Conservation (phyloP, 495 filamentous ascomycete species). For the Talaromyces liani region DNA sequence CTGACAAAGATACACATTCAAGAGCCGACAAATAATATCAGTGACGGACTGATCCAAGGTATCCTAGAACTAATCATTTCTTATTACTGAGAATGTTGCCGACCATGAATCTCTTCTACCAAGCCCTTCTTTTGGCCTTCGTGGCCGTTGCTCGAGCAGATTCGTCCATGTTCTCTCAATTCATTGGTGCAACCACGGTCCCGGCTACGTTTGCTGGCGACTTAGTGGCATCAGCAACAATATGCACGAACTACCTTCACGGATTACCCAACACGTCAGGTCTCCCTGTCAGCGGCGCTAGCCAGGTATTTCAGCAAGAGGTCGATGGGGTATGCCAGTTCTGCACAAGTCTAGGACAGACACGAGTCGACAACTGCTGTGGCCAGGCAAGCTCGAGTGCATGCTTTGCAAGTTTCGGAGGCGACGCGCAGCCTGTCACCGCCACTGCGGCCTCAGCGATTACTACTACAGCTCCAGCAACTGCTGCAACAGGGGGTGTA, state of each 20-base stretch:
- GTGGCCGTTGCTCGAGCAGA: not conserved
- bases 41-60: not conserved
- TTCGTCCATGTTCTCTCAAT: conserved; percentile 5
- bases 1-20: not conserved
- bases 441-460: not conserved
- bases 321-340: conserved; percentile 5
- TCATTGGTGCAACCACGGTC: conserved; percentile 3
- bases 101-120: not conserved
- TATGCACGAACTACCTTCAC: conserved; percentile 8
- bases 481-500: not conserved
- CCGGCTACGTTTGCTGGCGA: not conserved
- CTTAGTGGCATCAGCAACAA: not conserved
- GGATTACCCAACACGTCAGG: not conserved
- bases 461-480: not conserved
- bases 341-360: conserved; percentile 3
- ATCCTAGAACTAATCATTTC: not conserved
- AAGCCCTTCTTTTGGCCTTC: not conserved
- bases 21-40: not conserved
- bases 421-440: not conserved
- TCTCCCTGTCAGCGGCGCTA: not conserved
- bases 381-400: conserved; percentile 1
- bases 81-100: not conserved
- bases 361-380: conserved; percentile 3
- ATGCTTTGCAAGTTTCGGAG: not conserved
- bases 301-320: not conserved